Percentiles rank a stretch among this genome's conserved stretches.
Evolutionary conservation across 805 yeast genomes (phyloP).

Genomic region (Metschnikowia peoriensis): DNA sequence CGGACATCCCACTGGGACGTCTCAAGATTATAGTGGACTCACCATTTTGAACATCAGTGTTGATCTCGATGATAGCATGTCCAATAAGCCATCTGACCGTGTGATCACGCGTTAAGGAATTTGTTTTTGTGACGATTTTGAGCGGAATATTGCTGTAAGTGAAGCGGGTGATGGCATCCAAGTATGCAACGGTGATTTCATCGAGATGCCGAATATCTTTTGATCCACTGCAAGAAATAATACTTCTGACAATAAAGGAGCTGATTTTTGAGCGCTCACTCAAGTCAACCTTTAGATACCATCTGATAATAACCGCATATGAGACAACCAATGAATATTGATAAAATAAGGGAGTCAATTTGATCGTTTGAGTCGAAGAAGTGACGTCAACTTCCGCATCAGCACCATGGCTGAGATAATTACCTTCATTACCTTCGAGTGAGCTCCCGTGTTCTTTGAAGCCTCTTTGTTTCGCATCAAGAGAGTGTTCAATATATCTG

Average conservation of each 20-base stretch:
- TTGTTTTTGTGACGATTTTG: conserved; percentile 30
- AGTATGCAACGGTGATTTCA: conserved; percentile 57
- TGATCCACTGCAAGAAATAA: conserved; percentile 36
- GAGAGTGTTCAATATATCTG: conserved; percentile 70
- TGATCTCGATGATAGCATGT: conserved; percentile 52
- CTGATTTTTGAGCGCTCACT: conserved; percentile 58
- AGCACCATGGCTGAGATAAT: conserved; percentile 30
- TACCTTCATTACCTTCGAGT: conserved; percentile 1
- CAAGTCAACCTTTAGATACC: conserved; percentile 66
- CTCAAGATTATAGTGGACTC: conserved; percentile 51
- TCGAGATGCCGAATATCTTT: conserved; percentile 32
- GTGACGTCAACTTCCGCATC: conserved; percentile 52
- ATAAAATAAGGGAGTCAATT: conserved; percentile 50
- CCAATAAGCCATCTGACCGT: conserved; percentile 60
- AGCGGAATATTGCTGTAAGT: conserved; percentile 63
- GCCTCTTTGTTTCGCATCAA: conserved; percentile 42
- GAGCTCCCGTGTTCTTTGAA: conserved; percentile 3
- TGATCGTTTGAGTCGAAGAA: conserved; percentile 51
- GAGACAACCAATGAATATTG: conserved; percentile 64
- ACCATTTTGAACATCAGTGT: conserved; percentile 52
- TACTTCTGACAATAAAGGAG: conserved; percentile 59
- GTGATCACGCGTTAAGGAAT: conserved; percentile 5
- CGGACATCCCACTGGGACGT: conserved; percentile 64
- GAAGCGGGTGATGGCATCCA: conserved; percentile 68
- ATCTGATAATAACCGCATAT: conserved; percentile 62